Percentiles rank a stretch among this genome's conserved stretches.
Conservation (phyloP, 148 eudicot species). For the Spergularia marina region DNA sequence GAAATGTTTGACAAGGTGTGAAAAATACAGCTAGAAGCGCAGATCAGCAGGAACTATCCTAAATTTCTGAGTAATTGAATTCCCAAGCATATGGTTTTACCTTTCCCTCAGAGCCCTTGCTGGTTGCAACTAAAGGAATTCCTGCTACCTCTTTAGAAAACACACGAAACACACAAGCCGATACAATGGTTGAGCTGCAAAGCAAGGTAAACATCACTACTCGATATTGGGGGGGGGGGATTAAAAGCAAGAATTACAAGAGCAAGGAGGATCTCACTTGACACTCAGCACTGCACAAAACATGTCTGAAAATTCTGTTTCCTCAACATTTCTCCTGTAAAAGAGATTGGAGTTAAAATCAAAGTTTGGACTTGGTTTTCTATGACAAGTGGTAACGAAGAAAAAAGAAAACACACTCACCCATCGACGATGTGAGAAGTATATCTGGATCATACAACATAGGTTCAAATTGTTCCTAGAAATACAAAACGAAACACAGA, state of each 20-base stretch:
- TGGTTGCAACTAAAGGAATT: conserved; percentile 79
- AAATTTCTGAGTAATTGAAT: not conserved
- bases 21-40: not conserved
- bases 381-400: not conserved
- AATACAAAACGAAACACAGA: not conserved
- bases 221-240: no score
- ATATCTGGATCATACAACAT: conserved; percentile 57
- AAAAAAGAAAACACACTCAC: conserved; percentile 38
- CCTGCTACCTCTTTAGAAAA: conserved; percentile 80
- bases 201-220: conserved; percentile 8
- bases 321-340: conserved; percentile 56
- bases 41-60: not conserved
- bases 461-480: conserved; percentile 82
- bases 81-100: conserved; percentile 32
- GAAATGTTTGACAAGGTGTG: not conserved
- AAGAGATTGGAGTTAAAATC: conserved; percentile 2
- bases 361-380: not conserved
- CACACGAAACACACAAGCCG: conserved; percentile 71
- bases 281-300: conserved; percentile 69
- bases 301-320: conserved; percentile 78
- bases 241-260: not conserved
- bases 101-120: conserved; percentile 56
- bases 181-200: conserved; percentile 67
- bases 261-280: conserved; percentile 44
- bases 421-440: conserved; percentile 90